Evolutionary conservation across 768 basidiomycete genomes (phyloP), one percentile per base, ranked within the genome.

Genomic region (Pisolithus albus): DNA sequence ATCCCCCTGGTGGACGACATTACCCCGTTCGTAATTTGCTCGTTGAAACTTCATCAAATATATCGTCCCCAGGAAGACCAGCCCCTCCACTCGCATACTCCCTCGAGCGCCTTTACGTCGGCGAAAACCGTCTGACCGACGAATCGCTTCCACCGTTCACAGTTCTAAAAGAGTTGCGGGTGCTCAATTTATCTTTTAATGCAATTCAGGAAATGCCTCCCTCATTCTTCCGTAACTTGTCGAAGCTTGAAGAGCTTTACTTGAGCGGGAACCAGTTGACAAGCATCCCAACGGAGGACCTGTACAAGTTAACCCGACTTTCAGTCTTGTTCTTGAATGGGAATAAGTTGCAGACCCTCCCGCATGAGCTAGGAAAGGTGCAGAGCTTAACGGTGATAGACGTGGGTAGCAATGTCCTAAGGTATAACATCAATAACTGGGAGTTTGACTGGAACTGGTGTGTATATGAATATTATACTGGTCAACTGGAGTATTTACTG

Each of bases 381-480:
- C 78, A 79, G 63, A 83, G 78, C 44, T 71, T 99, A 61, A 79
- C 76, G 49, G 81, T 88, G 30, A 75, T 99, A 58, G 96, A 99
- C 63, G 94, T 89, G 5, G 94, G 96, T 7, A 93, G 86, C 65
- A 99, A 99, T 65, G 68, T 82, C 49, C 74, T 99, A 68, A 91
- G 88, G 77, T 98, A 98, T 70, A 99, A 98, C 64, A 92, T 96
- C 59, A 88, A 91, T 59, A 99, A 99, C 62, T 93, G 86, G 86
- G 91, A 95, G 65, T 98, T 93, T 67, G 96, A 99, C 70, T 98
- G 94, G 94, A 98, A 99, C 65, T 97, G 96, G 95, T 95, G 57
- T 46, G 81, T 36, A 16, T 23, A 47, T 36, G 4, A 6, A 26
- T 32, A 19, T n/a, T 13, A 4, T 23, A 8, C 9, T 5, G 7